These are phyloP conservation scores for Eucalyptus melliodora DNA, from an alignment of 345 rosid genomes.

Conservation along the genomic window DNA sequence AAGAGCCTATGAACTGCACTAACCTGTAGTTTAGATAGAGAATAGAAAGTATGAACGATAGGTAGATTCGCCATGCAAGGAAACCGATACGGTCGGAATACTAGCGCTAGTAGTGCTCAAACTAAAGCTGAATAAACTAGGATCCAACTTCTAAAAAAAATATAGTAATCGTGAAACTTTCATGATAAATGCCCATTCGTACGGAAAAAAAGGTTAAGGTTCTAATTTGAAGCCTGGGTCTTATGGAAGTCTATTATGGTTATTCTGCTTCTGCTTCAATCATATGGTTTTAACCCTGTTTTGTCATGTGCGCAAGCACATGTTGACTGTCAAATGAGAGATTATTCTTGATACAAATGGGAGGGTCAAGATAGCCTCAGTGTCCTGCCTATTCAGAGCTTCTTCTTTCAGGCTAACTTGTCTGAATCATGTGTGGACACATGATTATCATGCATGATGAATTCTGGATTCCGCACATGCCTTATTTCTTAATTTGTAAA, in stretches of 20 bases:
- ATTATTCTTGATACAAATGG: neutral
- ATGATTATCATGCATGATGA: neutral
- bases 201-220: neutral
- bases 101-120: neutral
- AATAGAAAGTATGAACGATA: neutral
- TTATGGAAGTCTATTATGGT: neutral
- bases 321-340: neutral
- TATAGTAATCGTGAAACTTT: neutral
- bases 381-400: neutral
- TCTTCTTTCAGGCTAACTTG: neutral
- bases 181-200: neutral
- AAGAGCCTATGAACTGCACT: constrained; percentile 91
- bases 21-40: constrained; percentile 41
- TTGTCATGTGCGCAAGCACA: neutral
- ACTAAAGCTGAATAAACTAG: neutral
- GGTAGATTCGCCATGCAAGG: neutral
- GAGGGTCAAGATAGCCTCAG: neutral
- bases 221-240: neutral
- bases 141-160: neutral
- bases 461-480: neutral
- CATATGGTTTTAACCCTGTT: neutral
- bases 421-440: too few relatives aligned
- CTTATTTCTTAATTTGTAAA: neutral
- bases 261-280: neutral
- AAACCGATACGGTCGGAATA: neutral